Evolutionary conservation across 371 early-diverging fungal species (phyloP).

Genomic region (Chytridiales sp.): DNA sequence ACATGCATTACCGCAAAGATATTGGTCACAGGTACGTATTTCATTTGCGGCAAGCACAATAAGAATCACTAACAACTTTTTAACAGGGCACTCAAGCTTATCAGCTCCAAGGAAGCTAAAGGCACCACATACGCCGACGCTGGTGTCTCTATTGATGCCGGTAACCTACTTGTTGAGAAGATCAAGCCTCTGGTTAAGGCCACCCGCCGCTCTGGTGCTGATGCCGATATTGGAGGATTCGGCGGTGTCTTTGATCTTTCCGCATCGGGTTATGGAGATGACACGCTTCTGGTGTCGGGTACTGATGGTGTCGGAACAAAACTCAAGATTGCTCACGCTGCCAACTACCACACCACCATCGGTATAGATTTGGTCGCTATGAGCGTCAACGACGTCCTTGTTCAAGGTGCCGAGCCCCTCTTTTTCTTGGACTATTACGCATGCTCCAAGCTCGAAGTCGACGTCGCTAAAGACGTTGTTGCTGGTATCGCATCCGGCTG

Average conservation of each 20-base stretch:
- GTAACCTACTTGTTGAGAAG: constrained; percentile 89
- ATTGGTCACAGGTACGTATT: constrained; percentile 74
- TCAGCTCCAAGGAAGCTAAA: constrained; percentile 38
- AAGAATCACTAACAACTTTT: background rate
- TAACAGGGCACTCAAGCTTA: constrained; percentile 61
- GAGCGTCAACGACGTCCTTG: constrained; percentile 97
- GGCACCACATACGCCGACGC: constrained; percentile 84
- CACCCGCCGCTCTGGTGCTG: constrained; percentile 87
- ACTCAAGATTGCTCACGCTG: constrained; percentile 89
- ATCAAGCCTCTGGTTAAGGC: constrained; percentile 93
- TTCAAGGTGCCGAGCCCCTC: constrained; percentile 98
- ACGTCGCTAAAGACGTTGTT: constrained; percentile 87
- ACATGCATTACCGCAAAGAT: constrained; percentile 83
- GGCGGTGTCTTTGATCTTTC: constrained; percentile 96
- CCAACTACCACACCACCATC: constrained; percentile 84
- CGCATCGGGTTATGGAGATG: constrained; percentile 84
- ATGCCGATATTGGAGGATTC: constrained; percentile 97
- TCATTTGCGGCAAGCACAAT: background rate
- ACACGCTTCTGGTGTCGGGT: constrained; percentile 91
- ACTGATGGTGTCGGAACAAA: constrained; percentile 99
- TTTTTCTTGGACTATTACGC: constrained; percentile 98
- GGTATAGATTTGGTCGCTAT: constrained; percentile 96
- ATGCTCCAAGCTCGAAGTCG: constrained; percentile 88
- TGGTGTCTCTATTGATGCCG: constrained; percentile 95
- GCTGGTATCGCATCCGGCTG: constrained; percentile 95